Conservation (phyloP, 2,329 filamentous ascomycete species). For the Macrophomina tecta region DNA sequence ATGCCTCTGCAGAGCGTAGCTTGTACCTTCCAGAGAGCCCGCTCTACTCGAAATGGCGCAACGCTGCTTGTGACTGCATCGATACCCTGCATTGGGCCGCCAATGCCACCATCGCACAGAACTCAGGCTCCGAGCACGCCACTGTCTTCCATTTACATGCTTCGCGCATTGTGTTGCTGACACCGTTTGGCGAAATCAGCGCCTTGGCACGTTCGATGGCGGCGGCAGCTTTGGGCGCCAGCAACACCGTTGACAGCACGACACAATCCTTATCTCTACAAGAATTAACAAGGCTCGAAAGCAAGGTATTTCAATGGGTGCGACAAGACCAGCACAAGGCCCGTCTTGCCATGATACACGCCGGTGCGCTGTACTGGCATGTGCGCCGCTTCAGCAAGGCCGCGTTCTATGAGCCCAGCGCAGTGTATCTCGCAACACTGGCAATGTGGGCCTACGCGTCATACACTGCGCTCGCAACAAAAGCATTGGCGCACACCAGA, state of each 20-base stretch:
- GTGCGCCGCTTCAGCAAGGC: constrained; percentile 56
- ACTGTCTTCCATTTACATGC: constrained; percentile 63
- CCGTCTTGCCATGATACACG: constrained; percentile 60
- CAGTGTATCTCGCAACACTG: constrained; percentile 54
- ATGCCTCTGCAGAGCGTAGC: constrained; percentile 30
- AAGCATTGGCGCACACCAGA: background rate
- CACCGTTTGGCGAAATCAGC: constrained; percentile 55
- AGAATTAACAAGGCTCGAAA: constrained; percentile 14
- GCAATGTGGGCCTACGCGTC: constrained; percentile 56
- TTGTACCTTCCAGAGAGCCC: constrained; percentile 55
- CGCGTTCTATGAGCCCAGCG: constrained; percentile 55
- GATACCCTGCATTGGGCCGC: constrained; percentile 66
- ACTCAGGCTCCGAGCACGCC: constrained; percentile 59
- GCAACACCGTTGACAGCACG: constrained; percentile 29
- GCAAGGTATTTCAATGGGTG: constrained; percentile 56
- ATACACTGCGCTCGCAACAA: constrained; percentile 29
- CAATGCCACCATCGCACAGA: constrained; percentile 57
- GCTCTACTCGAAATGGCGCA: constrained; percentile 57
- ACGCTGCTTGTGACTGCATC: constrained; percentile 54
- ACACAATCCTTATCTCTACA: background rate
- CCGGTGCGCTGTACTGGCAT: constrained; percentile 60
- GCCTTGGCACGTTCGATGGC: constrained; percentile 48
- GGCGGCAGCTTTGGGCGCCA: background rate
- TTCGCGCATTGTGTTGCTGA: constrained; percentile 59
- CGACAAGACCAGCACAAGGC: constrained; percentile 61